Base-by-base conservation (phyloP, 2,329 filamentous ascomycete species). In the Oidium heveae region DNA sequence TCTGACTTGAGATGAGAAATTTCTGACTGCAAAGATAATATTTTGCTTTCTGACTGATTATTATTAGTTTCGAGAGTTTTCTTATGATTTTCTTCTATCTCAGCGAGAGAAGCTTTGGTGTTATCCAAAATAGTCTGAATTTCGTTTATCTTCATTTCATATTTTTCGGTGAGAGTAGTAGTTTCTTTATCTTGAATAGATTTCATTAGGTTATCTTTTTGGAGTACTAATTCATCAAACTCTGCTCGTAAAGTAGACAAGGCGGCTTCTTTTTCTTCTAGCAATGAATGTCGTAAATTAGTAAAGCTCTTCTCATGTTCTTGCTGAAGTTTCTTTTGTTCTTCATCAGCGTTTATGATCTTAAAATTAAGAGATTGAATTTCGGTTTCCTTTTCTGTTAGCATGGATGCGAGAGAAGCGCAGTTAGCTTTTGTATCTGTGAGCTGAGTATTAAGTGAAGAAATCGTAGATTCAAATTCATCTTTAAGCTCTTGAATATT, bases 111-210 rank as follows among this genome's bases (percentile, higher is more conserved):
- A 1, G 70, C 67, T 0, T 68, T 68, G 54, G 79, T 63, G 43
- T 74, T 71, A 20, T 76, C 71, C 34, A 81, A 68, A 64, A 75
- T 73, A 61, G 68, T 71, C 64, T 79, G 72, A 49, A 80, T 65
- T 20, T 72, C 71, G 24, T 68, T 68, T 33, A 71, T 61, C 3
- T 68, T 65, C 12, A 68, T 61, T 55, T 77, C 73, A 57, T 80
- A 74, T 51, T 66, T 66, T 4, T 69, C 60, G 61, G 72, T 74
- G 50, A 79, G 66, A 10, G 75, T 73, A 10, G 69, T 65, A 32
- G 79, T 62, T 20, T 70, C 68, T 55, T 71, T 67, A 56, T 76
- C 71, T 33, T 75, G 71, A 1, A 70, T 54, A 33, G 62, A 70
- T 68, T 55, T 68, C 71, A 60, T 72, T 69, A 7, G 69, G 58